Base-by-base conservation (phyloP, 257 asterid genomes). In the Capsicum baccatum region DNA sequence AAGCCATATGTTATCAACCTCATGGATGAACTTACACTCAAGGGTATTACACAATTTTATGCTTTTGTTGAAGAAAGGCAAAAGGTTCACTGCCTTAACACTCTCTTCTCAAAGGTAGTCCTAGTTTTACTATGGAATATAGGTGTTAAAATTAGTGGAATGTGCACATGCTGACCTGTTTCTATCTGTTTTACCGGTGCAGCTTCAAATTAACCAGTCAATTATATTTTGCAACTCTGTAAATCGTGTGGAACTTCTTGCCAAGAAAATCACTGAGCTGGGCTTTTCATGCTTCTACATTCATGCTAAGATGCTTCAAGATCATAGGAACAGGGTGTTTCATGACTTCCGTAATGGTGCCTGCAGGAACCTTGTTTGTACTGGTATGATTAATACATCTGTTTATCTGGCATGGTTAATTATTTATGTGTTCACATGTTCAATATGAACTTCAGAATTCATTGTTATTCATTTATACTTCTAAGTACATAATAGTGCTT, bases 291-390 rank as follows among this genome's bases (percentile, higher is more conserved):
- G 98, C 89, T 95, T 95, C 93, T 95, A 95, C 81, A 95, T 95
- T 81, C 98, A 95, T 81, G 98, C 98, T 11, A 95, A 95, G 91
- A 95, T 95, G 98, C 98, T 94, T 87, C 98, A 94, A 87, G 98
- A 94, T 88, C 98, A 94, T 80, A 94, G 98, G 84, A 94, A 93
- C 87, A 90, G 98, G 89, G 98, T 94, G 50, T 94, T 94, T 89
- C 98, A 94, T 66, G 97, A 94, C 89, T 95, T 95, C 86, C 97
- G 98, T 83, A 95, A 95, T 87, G 98, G 98, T 81, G 98, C 96
- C 84, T 95, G 98, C 90, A 90, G 98, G 91, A 95, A 95, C 89
- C 98, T 95, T 88, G 98, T 95, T 50, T 95, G 98, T 91, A 95
- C 98, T 56, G 98, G 98, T 95, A 88, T 60, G 88, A 68, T 74